Conservation (phyloP, 495 filamentous ascomycete genomes). For the Podospora conica region DNA sequence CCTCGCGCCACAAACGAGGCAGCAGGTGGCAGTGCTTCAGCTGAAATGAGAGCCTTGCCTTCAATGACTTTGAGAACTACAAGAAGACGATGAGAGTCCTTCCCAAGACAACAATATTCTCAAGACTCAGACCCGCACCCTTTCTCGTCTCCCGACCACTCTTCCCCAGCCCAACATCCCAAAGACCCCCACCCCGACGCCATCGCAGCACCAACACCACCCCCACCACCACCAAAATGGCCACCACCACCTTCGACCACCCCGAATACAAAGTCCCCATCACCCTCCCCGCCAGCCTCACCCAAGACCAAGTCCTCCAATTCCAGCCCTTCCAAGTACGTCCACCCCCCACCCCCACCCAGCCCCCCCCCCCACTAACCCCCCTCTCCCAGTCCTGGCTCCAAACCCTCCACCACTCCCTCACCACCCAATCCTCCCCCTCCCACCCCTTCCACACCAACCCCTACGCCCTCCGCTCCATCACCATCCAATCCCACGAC, state of each 20-base stretch:
- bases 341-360: not conserved
- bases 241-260: constrained; percentile 43
- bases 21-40: not conserved
- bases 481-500: constrained; percentile 71
- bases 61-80: not conserved
- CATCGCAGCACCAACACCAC: not conserved
- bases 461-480: constrained; percentile 63
- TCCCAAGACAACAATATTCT: not conserved
- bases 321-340: constrained; percentile 64
- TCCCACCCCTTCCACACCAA: constrained; percentile 63
- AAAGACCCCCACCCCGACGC: too few relatives aligned
- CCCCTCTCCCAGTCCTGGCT: constrained; percentile 53
- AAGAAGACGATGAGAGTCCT: not conserved
- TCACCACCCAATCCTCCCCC: constrained; percentile 51
- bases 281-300: constrained; percentile 52
- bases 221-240: constrained; percentile 22
- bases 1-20: not conserved
- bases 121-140: not conserved
- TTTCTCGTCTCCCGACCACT: not conserved
- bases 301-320: constrained; percentile 55
- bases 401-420: constrained; percentile 55
- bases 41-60: not conserved
- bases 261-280: constrained; percentile 43
- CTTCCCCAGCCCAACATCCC: not conserved
- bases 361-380: not conserved